Percentiles rank a stretch among this genome's conserved stretches.
Evolutionary conservation across 768 basidiomycete genomes (phyloP).

Genomic region (Scleroderma bovista): DNA sequence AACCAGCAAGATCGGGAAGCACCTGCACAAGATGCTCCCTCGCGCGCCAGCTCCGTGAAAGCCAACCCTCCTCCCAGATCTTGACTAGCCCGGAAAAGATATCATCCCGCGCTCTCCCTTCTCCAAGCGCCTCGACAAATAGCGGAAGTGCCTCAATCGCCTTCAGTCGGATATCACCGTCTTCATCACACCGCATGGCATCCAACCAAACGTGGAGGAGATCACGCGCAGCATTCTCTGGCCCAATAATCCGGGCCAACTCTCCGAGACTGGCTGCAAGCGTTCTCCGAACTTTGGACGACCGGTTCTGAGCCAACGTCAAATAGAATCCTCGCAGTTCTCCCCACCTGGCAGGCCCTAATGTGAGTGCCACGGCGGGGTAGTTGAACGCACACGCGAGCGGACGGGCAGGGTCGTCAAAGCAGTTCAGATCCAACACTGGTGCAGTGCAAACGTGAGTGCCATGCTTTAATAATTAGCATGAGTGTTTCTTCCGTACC

Average conservation of each 20-base stretch:
- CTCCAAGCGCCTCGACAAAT: constrained; percentile 51
- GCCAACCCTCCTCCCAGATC: constrained; percentile 52
- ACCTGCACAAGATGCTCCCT: constrained; percentile 62
- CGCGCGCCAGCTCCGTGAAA: constrained; percentile 71
- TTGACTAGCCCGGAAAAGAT: constrained; percentile 43
- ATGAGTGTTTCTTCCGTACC: neutral
- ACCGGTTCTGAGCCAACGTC: constrained; percentile 53
- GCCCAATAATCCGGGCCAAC: constrained; percentile 79
- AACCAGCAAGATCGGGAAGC: constrained; percentile 46
- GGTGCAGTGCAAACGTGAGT: constrained; percentile 14
- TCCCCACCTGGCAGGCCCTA: constrained; percentile 72
- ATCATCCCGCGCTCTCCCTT: constrained; percentile 37
- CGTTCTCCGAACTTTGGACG: constrained; percentile 64
- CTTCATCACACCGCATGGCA: constrained; percentile 48
- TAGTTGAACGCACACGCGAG: constrained; percentile 86
- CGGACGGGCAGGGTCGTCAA: constrained; percentile 64
- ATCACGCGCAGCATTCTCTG: constrained; percentile 59
- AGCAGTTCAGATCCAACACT: constrained; percentile 37
- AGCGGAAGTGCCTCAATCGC: constrained; percentile 60
- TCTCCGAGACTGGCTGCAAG: constrained; percentile 88
- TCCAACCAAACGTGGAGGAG: constrained; percentile 70
- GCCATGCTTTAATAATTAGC: neutral
- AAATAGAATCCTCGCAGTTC: constrained; percentile 66
- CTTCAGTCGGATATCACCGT: constrained; percentile 64
- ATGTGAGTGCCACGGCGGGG: constrained; percentile 81